phyloP scores from a whole-genome alignment of 768 basidiomycete genomes.

The Amanita pallidorosea region DNA sequence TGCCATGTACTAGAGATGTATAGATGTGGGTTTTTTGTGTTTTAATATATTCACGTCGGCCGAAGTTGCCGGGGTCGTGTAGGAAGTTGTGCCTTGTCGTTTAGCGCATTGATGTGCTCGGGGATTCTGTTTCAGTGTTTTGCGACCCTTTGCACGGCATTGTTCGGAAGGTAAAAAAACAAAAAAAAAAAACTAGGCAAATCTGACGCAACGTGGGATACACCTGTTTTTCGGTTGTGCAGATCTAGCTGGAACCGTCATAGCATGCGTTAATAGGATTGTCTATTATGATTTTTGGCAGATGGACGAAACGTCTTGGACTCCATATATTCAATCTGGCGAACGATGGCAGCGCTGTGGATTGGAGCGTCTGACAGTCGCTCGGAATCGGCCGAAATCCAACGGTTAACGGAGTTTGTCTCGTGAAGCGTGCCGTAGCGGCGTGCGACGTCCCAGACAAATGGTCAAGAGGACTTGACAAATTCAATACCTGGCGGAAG shows the following conservation, averaged over 20 bases:
- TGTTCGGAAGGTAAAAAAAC: not conserved
- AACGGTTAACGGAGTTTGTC: no score
- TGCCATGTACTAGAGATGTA: not conserved
- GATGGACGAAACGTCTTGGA: not conserved
- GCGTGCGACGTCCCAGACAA: no score
- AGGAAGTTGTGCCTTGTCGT: not conserved
- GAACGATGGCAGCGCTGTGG: not conserved
- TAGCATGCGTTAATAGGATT: not conserved
- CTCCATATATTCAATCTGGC: not conserved
- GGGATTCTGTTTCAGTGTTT: not conserved
- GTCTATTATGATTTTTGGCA: not conserved
- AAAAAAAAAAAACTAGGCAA: not conserved
- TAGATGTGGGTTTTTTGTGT: not conserved
- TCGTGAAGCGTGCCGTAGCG: no score
- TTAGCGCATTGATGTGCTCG: not conserved
- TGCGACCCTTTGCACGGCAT: not conserved
- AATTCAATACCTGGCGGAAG: no score
- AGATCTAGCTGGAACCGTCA: not conserved
- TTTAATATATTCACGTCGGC: not conserved
- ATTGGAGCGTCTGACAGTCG: no score
- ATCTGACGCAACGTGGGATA: not conserved
- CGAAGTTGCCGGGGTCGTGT: not conserved
- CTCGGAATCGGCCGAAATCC: no score
- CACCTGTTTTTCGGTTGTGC: not conserved
- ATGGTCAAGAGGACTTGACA: no score